phyloP scores from a whole-genome alignment of 2,329 filamentous ascomycete species.

The Xylariaceae sp. region DNA sequence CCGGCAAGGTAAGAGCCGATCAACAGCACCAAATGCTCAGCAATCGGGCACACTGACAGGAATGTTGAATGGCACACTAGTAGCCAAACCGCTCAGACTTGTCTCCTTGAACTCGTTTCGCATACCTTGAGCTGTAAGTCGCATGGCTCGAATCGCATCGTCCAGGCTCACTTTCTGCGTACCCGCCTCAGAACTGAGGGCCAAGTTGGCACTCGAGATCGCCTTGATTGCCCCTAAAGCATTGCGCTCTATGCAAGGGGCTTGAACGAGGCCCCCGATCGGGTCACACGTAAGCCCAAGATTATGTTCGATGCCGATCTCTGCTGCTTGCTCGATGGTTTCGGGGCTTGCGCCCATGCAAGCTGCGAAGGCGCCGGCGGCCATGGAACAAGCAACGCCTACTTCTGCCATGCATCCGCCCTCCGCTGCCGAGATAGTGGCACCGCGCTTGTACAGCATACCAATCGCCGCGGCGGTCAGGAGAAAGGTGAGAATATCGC shows the following conservation, averaged over 20 bases:
- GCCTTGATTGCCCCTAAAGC: constrained; percentile 49
- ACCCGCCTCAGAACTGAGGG: constrained; percentile 41
- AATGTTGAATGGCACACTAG: constrained; percentile 46
- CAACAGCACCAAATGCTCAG: constrained; percentile 20
- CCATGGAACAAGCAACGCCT: constrained; percentile 50
- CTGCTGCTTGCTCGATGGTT: constrained; percentile 48
- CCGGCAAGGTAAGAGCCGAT: background rate
- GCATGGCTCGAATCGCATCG: constrained; percentile 48
- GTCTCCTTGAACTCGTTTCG: constrained; percentile 52
- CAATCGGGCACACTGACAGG: constrained; percentile 51
- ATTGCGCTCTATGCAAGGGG: constrained; percentile 49
- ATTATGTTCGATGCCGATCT: constrained; percentile 52
- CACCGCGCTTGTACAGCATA: constrained; percentile 51
- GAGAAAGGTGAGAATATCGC: constrained; percentile 46
- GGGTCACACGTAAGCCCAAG: constrained; percentile 48
- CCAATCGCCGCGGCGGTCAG: constrained; percentile 47
- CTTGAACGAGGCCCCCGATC: constrained; percentile 47
- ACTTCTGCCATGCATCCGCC: constrained; percentile 53
- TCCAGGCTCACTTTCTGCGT: constrained; percentile 47
- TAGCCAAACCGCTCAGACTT: constrained; percentile 47
- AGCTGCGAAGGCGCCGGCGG: constrained; percentile 46
- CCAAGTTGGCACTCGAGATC: constrained; percentile 47
- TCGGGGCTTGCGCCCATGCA: constrained; percentile 49
- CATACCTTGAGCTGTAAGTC: constrained; percentile 48
- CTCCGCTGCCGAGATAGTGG: constrained; percentile 49